A percentile compares a stretch with the other conserved stretches of the same genome.
These are phyloP conservation scores for Gautieria morchelliformis DNA, from an alignment of 768 basidiomycete genomes.

Conservation along the genomic window DNA sequence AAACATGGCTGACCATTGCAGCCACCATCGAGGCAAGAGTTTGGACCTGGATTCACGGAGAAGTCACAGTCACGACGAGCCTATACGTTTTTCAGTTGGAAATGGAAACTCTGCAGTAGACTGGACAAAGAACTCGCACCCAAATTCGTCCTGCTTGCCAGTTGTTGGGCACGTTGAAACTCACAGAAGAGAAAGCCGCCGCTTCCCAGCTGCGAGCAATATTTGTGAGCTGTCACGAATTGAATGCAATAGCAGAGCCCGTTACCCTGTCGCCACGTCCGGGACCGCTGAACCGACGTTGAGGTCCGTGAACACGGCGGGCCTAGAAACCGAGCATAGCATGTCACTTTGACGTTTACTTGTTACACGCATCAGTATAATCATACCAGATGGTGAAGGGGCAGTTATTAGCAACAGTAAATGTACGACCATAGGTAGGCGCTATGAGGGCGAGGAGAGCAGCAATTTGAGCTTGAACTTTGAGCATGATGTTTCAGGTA, in stretches of 20 bases:
- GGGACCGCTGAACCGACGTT: conserved; percentile 41
- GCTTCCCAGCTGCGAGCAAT: conserved; percentile 30
- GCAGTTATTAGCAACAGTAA: conserved; percentile 53
- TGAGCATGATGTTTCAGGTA: not conserved
- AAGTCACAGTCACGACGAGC: conserved; percentile 57
- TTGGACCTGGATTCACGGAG: conserved; percentile 36
- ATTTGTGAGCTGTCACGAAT: not conserved
- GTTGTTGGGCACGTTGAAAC: conserved; percentile 47
- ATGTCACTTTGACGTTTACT: not conserved
- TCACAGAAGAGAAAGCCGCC: conserved; percentile 26
- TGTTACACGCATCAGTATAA: not conserved
- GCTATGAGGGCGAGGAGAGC: not conserved
- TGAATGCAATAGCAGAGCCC: not conserved
- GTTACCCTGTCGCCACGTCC: conserved; percentile 35
- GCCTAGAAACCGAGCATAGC: conserved; percentile 25
- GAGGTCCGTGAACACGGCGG: conserved; percentile 48
- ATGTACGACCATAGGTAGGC: conserved; percentile 34
- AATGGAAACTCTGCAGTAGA: too few species aligned
- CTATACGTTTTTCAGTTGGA: conserved; percentile 13
- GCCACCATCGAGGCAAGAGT: conserved; percentile 54
- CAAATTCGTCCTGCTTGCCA: conserved; percentile 61
- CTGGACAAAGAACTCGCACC: conserved; percentile 24
- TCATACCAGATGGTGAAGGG: conserved; percentile 60
- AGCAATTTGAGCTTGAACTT: not conserved
- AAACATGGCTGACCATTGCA: conserved; percentile 38